phyloP scores from a whole-genome alignment of 2,329 filamentous ascomycete species.

The Tympanopsis confertula region DNA sequence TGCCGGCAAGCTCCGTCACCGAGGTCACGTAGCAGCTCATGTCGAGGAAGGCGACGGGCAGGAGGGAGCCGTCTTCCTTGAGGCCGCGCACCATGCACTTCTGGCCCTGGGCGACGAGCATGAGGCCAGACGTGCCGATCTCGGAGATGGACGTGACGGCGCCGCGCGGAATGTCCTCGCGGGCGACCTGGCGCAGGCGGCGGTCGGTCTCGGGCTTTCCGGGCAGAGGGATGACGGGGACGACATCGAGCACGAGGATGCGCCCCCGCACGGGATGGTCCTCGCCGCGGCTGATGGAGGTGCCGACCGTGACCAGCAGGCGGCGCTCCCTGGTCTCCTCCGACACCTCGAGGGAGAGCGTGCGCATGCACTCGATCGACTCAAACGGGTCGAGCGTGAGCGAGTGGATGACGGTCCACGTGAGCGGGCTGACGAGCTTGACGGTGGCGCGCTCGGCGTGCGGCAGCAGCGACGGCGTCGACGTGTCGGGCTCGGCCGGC shows the following conservation, averaged over 20 bases:
- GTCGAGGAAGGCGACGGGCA: constrained; percentile 94
- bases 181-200: constrained; percentile 73
- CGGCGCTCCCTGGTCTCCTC: constrained; percentile 81
- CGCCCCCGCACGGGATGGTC: constrained; percentile 76
- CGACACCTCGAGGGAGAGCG: constrained; percentile 76
- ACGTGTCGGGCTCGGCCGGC: constrained; percentile 61
- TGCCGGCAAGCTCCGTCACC: constrained; percentile 72
- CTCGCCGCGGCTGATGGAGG: constrained; percentile 76
- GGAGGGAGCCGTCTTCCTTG: constrained; percentile 83
- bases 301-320: constrained; percentile 74
- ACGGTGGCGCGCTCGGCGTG: constrained; percentile 60
- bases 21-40: constrained; percentile 87
- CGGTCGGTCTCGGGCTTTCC: constrained; percentile 75
- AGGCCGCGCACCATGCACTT: constrained; percentile 95
- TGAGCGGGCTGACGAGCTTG: constrained; percentile 67
- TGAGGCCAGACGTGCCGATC: constrained; percentile 75
- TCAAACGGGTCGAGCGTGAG: constrained; percentile 65
- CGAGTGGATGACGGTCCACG: constrained; percentile 68
- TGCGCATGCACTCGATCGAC: constrained; percentile 69
- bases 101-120: constrained; percentile 84
- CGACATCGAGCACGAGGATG: constrained; percentile 84
- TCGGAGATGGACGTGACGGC: constrained; percentile 79
- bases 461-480: constrained; percentile 31
- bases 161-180: constrained; percentile 83
- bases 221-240: constrained; percentile 81